These are phyloP conservation scores for Begonia loranthoides DNA, from an alignment of 306 rosid species.

Conservation along the genomic window DNA sequence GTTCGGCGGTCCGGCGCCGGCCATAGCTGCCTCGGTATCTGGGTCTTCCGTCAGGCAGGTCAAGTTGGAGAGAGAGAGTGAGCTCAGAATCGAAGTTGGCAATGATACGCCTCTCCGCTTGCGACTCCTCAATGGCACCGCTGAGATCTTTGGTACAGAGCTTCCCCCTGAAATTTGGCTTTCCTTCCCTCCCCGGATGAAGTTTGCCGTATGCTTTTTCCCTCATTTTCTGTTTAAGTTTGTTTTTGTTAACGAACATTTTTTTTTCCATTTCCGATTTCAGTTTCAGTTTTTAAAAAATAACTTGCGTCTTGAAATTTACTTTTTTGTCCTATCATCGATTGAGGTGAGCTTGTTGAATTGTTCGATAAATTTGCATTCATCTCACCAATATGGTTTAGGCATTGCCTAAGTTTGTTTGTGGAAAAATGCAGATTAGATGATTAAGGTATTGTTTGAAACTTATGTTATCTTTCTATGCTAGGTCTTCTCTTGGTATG, in stretches of 20 bases:
- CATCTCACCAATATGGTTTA: neutral
- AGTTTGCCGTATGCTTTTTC: slow-evolving; percentile 49
- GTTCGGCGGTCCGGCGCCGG: slow-evolving; percentile 35
- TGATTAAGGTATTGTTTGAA: neutral
- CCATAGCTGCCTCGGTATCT: slow-evolving; percentile 28
- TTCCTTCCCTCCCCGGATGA: slow-evolving; percentile 68
- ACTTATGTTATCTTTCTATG: neutral
- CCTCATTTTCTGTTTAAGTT: neutral
- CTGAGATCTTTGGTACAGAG: slow-evolving; percentile 88
- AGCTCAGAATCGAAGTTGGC: slow-evolving; percentile 72
- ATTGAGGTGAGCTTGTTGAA: neutral
- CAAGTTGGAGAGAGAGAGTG: slow-evolving; percentile 77
- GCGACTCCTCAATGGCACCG: slow-evolving; percentile 69
- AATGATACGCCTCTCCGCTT: slow-evolving; percentile 62
- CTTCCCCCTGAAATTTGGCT: slow-evolving; percentile 92
- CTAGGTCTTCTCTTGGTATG: slow-evolving; percentile 84
- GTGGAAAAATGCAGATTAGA: no score
- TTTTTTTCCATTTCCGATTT: neutral
- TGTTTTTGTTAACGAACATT: neutral
- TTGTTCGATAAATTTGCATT: neutral
- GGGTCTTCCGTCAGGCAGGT: slow-evolving; percentile 45
- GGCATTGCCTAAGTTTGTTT: no score
- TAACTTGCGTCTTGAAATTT: neutral
- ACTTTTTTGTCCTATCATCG: no score
- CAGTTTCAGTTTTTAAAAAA: neutral